A percentile compares a stretch with the other conserved stretches of the same genome.
Conservation (phyloP, 495 filamentous ascomycete species). For the Pyrenopolyporus hunteri region DNA sequence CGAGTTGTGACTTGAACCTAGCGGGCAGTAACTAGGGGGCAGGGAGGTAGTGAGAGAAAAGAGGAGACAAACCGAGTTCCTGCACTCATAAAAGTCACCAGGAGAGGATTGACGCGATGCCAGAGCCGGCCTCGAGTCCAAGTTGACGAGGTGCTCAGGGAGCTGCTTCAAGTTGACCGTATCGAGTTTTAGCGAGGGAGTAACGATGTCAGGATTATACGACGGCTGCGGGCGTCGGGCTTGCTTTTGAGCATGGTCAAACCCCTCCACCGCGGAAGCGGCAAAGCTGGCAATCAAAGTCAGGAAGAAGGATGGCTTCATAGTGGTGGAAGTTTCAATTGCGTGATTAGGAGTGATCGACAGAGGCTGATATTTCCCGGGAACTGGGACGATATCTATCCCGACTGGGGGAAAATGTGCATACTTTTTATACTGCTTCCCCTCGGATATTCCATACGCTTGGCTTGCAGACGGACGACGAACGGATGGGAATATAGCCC, state of each 20-base stretch:
- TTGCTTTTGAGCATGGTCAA: constrained; percentile 18
- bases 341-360: constrained; percentile 26
- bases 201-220: constrained; percentile 33
- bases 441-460: constrained; percentile 3
- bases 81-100: constrained; percentile 49
- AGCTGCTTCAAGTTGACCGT: constrained; percentile 36
- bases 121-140: constrained; percentile 18
- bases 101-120: constrained; percentile 30
- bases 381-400: constrained; percentile 21
- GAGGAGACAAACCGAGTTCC: constrained; percentile 42
- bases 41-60: not conserved
- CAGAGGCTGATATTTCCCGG: constrained; percentile 24
- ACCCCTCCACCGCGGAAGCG: constrained; percentile 28
- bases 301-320: constrained; percentile 45
- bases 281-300: constrained; percentile 42
- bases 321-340: constrained; percentile 32
- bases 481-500: constrained; percentile 10
- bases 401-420: constrained; percentile 12
- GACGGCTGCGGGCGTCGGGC: constrained; percentile 20
- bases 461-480: constrained; percentile 19
- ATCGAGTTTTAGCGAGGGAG: constrained; percentile 33
- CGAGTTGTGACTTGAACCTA: not conserved
- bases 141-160: constrained; percentile 26
- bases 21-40: not conserved
- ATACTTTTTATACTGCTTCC: constrained; percentile 25